Evolutionary conservation across 192 early-diverging fungal species (phyloP).

Genomic region (Coemansia sp.): DNA sequence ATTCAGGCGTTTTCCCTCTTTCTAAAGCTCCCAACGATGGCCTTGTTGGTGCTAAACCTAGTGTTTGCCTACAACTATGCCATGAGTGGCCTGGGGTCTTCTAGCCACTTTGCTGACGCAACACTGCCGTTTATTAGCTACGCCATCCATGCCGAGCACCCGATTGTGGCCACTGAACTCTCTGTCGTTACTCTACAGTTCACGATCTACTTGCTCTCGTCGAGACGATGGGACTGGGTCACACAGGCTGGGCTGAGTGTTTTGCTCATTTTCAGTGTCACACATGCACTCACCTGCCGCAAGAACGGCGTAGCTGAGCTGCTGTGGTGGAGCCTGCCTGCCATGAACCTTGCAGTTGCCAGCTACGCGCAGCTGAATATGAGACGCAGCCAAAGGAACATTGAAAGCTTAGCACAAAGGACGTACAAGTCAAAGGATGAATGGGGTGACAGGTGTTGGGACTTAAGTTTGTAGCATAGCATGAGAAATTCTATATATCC

Average conservation of each 20-base stretch:
- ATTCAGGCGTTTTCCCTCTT: constrained; percentile 45
- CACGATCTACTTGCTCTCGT: constrained; percentile 38
- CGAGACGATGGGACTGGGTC: constrained; percentile 36
- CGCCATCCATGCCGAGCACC: constrained; percentile 25
- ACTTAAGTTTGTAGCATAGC: not conserved
- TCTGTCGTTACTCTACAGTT: constrained; percentile 47
- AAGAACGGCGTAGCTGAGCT: constrained; percentile 29
- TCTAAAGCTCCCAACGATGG: constrained; percentile 37
- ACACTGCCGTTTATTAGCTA: constrained; percentile 33
- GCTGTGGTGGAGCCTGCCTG: constrained; percentile 45
- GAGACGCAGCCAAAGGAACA: constrained; percentile 32
- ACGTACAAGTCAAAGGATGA: constrained; percentile 31
- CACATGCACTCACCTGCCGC: constrained; percentile 26
- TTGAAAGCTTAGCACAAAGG: constrained; percentile 25
- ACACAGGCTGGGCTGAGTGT: constrained; percentile 1
- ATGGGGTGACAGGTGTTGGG: not conserved
- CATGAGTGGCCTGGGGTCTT: constrained; percentile 17
- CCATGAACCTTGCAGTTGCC: constrained; percentile 26
- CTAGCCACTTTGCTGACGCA: not conserved
- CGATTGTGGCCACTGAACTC: constrained; percentile 43
- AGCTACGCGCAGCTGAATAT: constrained; percentile 52
- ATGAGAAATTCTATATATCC: not conserved
- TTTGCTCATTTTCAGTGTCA: constrained; percentile 4
- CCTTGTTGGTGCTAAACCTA: constrained; percentile 39
- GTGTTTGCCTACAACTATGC: constrained; percentile 48